A percentile compares a stretch with the other conserved stretches of the same genome.
Evolutionary conservation across 2,329 filamentous ascomycete genomes (phyloP).

Genomic region (Emergomyces pasteurianus): DNA sequence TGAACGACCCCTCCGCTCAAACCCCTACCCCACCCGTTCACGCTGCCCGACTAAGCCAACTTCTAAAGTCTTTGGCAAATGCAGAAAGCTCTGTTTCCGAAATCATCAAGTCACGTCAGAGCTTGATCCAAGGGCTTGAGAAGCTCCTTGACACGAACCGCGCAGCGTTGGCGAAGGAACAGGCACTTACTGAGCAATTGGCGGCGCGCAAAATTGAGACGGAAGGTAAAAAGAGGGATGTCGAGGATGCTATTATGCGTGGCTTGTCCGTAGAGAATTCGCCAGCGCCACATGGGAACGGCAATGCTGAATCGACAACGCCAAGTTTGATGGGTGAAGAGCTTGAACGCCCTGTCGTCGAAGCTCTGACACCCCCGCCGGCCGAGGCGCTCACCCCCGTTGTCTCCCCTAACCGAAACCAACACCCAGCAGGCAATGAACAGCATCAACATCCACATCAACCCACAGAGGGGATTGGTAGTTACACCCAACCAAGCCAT

Average conservation of each 20-base stretch:
- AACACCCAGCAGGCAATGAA: background rate
- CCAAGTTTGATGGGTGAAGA: constrained; percentile 31
- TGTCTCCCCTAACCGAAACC: constrained; percentile 32
- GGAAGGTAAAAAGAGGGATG: constrained; percentile 72
- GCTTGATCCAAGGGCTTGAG: constrained; percentile 68
- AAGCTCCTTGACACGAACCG: constrained; percentile 67
- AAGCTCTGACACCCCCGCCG: constrained; percentile 73
- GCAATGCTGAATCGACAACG: constrained; percentile 16
- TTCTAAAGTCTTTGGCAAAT: constrained; percentile 79
- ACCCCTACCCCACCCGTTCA: constrained; percentile 78
- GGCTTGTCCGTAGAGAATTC: constrained; percentile 55
- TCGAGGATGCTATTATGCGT: constrained; percentile 84
- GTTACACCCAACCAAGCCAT: background rate
- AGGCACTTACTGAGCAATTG: constrained; percentile 52
- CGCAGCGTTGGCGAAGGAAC: constrained; percentile 56
- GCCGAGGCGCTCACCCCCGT: constrained; percentile 45
- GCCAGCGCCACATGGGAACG: constrained; percentile 30
- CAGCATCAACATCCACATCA: constrained; percentile 16
- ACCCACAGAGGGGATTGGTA: background rate
- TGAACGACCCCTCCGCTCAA: constrained; percentile 57
- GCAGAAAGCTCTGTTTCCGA: constrained; percentile 84
- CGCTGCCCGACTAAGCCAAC: constrained; percentile 73
- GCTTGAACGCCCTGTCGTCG: constrained; percentile 65
- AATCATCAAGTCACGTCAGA: constrained; percentile 71
- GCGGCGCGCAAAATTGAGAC: constrained; percentile 56